phyloP scores from a whole-genome alignment of 108 stramenopile species.

The Conticribra guillardii region DNA sequence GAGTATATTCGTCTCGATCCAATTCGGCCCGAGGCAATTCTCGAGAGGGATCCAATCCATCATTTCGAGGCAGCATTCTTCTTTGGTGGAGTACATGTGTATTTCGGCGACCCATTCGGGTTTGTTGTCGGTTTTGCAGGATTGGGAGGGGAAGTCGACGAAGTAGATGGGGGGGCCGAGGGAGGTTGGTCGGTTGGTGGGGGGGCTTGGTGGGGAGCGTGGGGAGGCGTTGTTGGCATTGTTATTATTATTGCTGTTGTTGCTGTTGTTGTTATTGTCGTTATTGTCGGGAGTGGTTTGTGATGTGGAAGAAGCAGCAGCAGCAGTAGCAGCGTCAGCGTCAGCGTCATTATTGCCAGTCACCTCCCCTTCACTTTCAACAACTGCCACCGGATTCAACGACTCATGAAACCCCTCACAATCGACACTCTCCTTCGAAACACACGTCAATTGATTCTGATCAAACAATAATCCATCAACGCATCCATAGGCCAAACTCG shows the following conservation, averaged over 20 bases:
- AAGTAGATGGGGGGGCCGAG: constrained; percentile 23
- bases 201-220: constrained; percentile 2
- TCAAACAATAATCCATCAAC: constrained; percentile 20
- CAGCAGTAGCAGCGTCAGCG: too few species aligned
- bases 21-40: constrained; percentile 16
- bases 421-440: too few species aligned
- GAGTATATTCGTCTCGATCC: constrained; percentile 18
- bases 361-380: too few species aligned
- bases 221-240: constrained; percentile 1
- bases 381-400: too few species aligned
- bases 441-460: constrained; percentile 12
- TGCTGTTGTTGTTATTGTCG: too few species aligned
- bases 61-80: constrained; percentile 15
- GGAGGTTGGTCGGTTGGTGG: constrained; percentile 14
- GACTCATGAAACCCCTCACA: too few species aligned
- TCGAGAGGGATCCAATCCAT: constrained; percentile 23
- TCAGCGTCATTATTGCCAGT: too few species aligned
- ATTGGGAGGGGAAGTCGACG: constrained; percentile 26
- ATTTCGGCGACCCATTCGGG: constrained; percentile 11
- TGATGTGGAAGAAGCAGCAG: too few species aligned
- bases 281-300: too few species aligned
- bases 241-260: neutral
- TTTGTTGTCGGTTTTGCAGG: neutral
- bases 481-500: constrained; percentile 17
- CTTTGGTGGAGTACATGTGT: constrained; percentile 16